These are phyloP conservation scores for Thalassia testudinum DNA, from an alignment of 116 monocot species.

Conservation along the genomic window DNA sequence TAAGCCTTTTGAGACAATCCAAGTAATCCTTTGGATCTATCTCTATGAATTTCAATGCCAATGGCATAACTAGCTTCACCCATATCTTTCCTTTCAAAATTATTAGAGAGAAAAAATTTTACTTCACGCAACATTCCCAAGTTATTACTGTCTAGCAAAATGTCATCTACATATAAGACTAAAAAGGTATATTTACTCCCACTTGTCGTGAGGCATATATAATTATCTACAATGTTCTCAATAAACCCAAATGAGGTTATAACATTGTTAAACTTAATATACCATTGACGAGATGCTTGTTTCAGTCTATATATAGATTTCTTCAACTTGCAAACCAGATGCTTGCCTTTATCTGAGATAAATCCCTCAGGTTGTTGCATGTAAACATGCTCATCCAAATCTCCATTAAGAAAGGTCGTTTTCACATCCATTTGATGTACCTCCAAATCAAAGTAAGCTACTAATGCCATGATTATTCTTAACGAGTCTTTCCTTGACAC, in stretches of 20 bases:
- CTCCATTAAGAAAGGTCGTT: conserved; percentile 5
- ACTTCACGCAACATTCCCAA: not conserved
- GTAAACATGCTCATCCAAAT: conserved; percentile 5
- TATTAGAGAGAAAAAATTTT: not conserved
- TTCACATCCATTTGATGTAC: conserved; percentile 9
- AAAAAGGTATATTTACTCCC: not conserved
- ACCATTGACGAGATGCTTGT: too few species aligned
- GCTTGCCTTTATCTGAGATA: conserved; percentile 1
- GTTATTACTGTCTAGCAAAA: not conserved
- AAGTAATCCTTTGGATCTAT: conserved; percentile 1
- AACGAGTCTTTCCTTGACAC: conserved; percentile 2
- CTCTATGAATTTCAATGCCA: conserved; percentile 5
- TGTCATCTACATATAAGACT: conserved; percentile 3
- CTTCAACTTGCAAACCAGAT: conserved; percentile 1
- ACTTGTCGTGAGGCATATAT: not conserved
- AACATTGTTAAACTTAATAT: conserved; percentile 4
- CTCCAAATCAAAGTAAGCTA: conserved; percentile 6
- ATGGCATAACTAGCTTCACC: not conserved
- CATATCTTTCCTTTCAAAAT: conserved; percentile 4
- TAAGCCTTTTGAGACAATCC: not conserved
- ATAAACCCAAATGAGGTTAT: conserved; percentile 1
- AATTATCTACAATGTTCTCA: conserved; percentile 7
- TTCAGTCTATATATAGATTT: conserved; percentile 9
- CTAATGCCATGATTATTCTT: not conserved
- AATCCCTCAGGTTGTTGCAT: conserved; percentile 6